A percentile compares a stretch with the other conserved stretches of the same genome.
Conservation (phyloP, 495 filamentous ascomycete genomes). For the Hypoxylon crocopeplum region DNA sequence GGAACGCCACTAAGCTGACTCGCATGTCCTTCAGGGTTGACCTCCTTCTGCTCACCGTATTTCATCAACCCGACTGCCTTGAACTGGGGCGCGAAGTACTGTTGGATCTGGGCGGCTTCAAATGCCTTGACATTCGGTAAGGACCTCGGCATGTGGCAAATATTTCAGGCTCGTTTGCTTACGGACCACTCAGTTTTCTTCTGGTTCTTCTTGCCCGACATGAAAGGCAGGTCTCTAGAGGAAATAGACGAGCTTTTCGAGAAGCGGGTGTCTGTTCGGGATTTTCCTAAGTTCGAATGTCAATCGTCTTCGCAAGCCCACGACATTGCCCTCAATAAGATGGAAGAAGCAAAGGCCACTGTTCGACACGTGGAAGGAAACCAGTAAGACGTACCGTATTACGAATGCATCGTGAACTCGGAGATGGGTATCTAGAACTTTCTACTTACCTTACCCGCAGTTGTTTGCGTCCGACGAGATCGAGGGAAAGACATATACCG, state of each 20-base stretch:
- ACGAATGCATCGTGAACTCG: no score
- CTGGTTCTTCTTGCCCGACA: conserved; percentile 40
- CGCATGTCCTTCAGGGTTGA: conserved; percentile 37
- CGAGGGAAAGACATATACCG: no score
- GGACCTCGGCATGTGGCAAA: background rate
- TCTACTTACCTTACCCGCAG: no score
- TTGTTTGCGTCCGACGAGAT: no score
- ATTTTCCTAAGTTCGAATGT: conserved; percentile 34
- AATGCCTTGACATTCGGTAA: conserved; percentile 38
- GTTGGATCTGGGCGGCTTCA: conserved; percentile 50
- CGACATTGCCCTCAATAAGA: conserved; percentile 26
- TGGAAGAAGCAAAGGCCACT: conserved; percentile 21
- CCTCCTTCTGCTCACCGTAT: conserved; percentile 45
- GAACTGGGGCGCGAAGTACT: conserved; percentile 51
- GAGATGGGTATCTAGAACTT: no score
- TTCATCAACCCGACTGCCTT: conserved; percentile 50
- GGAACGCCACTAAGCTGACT: conserved; percentile 9
- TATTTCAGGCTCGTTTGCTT: conserved; percentile 3
- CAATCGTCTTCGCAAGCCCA: conserved; percentile 29
- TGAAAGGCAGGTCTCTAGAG: conserved; percentile 37
- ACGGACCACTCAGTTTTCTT: conserved; percentile 20
- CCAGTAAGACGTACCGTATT: no score
- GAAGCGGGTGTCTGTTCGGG: conserved; percentile 25
- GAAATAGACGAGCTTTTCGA: conserved; percentile 42
- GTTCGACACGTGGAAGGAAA: conserved; percentile 8